Conservation (phyloP, 2,329 filamentous ascomycete species). For the Arachnomyces sp. region DNA sequence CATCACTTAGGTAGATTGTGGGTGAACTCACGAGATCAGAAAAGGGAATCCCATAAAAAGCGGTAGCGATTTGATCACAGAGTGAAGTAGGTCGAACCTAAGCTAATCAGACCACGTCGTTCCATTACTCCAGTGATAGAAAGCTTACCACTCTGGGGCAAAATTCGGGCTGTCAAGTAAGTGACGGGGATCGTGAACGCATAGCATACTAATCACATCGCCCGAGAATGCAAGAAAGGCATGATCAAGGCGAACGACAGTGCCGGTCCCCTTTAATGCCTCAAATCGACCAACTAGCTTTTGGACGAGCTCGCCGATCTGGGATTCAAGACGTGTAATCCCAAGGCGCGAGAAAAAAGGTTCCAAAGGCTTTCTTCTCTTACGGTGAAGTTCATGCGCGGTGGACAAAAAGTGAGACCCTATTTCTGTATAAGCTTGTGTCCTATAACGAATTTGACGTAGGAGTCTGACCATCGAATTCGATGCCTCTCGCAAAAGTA, state of each 20-base stretch:
- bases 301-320: constrained; percentile 6
- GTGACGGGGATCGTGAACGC: neutral
- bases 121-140: too few relatives aligned
- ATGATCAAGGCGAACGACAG: constrained; percentile 17
- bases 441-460: too few relatives aligned
- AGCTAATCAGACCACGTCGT: too few relatives aligned
- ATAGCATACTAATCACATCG: constrained; percentile 16
- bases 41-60: constrained; percentile 10
- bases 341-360: constrained; percentile 16
- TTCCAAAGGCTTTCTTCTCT: constrained; percentile 13
- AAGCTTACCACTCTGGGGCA: constrained; percentile 7
- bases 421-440: neutral
- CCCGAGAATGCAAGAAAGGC: constrained; percentile 19
- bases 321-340: constrained; percentile 6
- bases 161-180: constrained; percentile 3
- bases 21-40: constrained; percentile 4
- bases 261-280: constrained; percentile 10
- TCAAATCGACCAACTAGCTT: constrained; percentile 8
- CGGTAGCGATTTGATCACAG: constrained; percentile 6
- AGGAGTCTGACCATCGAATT: constrained; percentile 8
- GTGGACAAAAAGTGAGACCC: constrained; percentile 13
- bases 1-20: too few relatives aligned
- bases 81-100: constrained; percentile 9
- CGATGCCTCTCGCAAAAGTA: constrained; percentile 9
- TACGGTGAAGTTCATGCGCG: constrained; percentile 19